Base-by-base conservation (phyloP, 2,329 filamentous ascomycete species). In the Beauveria pseudobassiana region DNA sequence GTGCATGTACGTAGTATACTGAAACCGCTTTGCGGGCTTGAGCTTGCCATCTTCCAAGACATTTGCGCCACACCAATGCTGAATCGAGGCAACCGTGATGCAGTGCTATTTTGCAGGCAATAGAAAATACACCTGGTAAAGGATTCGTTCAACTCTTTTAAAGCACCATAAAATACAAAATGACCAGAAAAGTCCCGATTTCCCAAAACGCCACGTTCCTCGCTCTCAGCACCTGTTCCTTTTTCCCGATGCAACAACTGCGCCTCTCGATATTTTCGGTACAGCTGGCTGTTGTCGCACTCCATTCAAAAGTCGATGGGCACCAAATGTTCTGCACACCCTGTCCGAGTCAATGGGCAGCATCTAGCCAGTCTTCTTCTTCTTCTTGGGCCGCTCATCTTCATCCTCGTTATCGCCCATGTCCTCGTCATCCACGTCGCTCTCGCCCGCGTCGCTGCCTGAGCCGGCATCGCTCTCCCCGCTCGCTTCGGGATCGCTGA, bases 401-500 rank as follows among this genome's bases (percentile, higher is more conserved):
- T 78, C 77, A 2, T 76, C 76, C 3, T 75, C 77, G 2, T 72
- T 73, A 9, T 74, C 78, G 3, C 75, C 76, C 9, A 76, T 78
- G 2, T 75, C 75, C 5, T 78, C 79, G 5, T 81, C 76, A 22
- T 77, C 69, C 26, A 76, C 79, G 14, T 78, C 82, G 30, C 77
- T 79, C 63, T 81, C 80, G 8, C 74, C 75, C 9, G 68, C 79
- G 65, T 81, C 81, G 38, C 77, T 81, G 58, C 83, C 86, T 62
- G 84, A 87, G 69, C 87, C 87, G 49, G 78, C 85, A 4, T 48
- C 57, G 14, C 89, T 91, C 56, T 86, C 90, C 51, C 85, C 88
- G 59, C 90, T 93, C 75, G 99, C 95, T 68, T 86, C 99, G 73
- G 99, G 96, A 75, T 99, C 95, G 1, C 93, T 95, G 2, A 97